These are phyloP conservation scores for Pseudozyma thailandica DNA, from an alignment of 1,284 basidiomycete genomes.

Conservation along the genomic window DNA sequence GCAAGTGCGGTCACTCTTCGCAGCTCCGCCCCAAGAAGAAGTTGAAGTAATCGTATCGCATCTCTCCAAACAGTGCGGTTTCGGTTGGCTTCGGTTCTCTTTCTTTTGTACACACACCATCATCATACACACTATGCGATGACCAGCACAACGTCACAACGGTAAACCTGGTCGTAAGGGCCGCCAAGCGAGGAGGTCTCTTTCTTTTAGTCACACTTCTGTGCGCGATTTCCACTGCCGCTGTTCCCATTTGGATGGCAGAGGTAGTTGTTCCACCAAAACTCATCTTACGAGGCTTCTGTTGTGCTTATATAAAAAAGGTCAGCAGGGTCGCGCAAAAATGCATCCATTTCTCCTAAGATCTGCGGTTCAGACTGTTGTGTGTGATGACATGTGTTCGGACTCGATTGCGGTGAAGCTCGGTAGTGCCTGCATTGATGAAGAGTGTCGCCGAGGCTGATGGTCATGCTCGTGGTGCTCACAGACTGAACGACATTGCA, in stretches of 20 bases:
- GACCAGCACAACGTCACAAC: neutral
- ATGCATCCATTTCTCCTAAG: constrained; percentile 9
- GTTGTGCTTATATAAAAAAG: neutral
- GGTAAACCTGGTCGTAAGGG: no score
- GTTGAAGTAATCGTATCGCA: constrained; percentile 80
- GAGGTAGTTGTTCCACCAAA: constrained; percentile 16
- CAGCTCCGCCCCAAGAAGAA: constrained; percentile 83
- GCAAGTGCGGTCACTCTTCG: constrained; percentile 67
- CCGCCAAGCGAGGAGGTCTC: no score
- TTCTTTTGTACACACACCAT: constrained; percentile 11
- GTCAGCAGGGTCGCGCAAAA: constrained; percentile 6
- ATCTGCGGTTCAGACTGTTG: no score
- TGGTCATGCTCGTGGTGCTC: no score
- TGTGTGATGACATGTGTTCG: neutral
- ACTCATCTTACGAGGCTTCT: constrained; percentile 3
- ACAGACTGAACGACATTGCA: neutral
- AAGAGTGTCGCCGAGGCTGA: neutral
- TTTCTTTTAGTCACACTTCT: neutral
- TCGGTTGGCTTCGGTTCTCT: neutral
- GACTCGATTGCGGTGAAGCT: neutral
- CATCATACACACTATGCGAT: constrained; percentile 1
- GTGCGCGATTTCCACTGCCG: neutral
- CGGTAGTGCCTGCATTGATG: neutral
- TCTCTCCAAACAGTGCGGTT: constrained; percentile 2
- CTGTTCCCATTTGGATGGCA: neutral